Base-by-base conservation (phyloP, 2,329 filamentous ascomycete genomes). In the Claviceps spartinae region DNA sequence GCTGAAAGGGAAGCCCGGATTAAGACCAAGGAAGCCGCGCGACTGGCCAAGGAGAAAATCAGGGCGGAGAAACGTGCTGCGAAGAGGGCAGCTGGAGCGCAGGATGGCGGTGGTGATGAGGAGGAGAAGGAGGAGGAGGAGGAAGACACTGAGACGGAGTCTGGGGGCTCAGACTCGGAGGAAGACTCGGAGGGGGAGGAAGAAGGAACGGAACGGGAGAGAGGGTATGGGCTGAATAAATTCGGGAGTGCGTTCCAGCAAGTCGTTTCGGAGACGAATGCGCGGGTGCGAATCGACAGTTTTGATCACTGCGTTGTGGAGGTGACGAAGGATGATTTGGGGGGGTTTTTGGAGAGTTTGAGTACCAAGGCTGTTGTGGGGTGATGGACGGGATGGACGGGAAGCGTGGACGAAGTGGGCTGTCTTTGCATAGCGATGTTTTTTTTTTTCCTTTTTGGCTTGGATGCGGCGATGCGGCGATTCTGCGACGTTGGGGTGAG, bases 261-360 rank as follows among this genome's bases (percentile, higher is more conserved):
- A 63, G 93, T 97, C 0, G 86, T 95, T 2, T 80, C 85, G 49
- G 88, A 96, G 72, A 97, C 91, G 16, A 93, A 84, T 54, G 88
- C 91, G 0, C 73, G 90, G 16, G 89, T 97, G 20, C 76, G 89
- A 54, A 94, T 96, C 63, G 93, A 98, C 68, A 94, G 87, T 66
- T 98, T 98, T 62, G 93, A 98, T 69, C 88, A 95, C 66, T 95
- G 88, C 62, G 93, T 97, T 7, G 90, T 97, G 47, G 93, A 98
- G 66, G 91, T 98, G n/a, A 84, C 84, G 69, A 96, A 95, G 72
- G 93, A 97, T 64, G 93, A 97, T 68, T 71, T 98, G 30, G 81
- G 82, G 16, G 88, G 85, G 0, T 98, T 98, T 66, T 72, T 98
- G 58, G 93, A 98, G 71, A 84, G 85, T 52, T 68, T 98, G 64